These are phyloP conservation scores for Aspergillus funiculosus DNA, from an alignment of 495 filamentous ascomycete species.

Conservation along the genomic window DNA sequence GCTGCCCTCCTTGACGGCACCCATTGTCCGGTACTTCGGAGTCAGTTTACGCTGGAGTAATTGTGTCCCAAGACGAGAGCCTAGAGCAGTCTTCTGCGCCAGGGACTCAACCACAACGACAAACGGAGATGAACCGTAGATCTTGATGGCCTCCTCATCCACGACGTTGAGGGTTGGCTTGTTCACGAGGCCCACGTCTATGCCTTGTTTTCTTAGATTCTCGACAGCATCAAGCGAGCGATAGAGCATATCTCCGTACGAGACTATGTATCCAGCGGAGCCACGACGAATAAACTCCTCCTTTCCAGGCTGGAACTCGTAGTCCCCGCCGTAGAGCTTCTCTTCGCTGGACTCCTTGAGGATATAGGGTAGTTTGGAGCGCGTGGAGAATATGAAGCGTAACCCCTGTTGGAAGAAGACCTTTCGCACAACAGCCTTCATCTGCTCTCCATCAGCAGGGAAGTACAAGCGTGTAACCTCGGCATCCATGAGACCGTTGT, in stretches of 20 bases:
- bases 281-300: slow-evolving; percentile 36
- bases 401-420: slow-evolving; percentile 35
- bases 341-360: slow-evolving; percentile 33
- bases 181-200: slow-evolving; percentile 36
- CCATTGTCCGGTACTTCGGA: slow-evolving; percentile 33
- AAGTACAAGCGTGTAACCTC: slow-evolving; percentile 32
- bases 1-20: slow-evolving; percentile 34
- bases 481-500: slow-evolving; percentile 37
- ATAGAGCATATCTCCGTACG: slow-evolving; percentile 41
- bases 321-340: slow-evolving; percentile 32
- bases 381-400: slow-evolving; percentile 40
- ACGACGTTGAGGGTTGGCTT: slow-evolving; percentile 39
- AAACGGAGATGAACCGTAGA: slow-evolving; percentile 32
- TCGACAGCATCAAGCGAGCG: slow-evolving; percentile 38
- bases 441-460: slow-evolving; percentile 40
- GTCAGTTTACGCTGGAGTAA: slow-evolving; percentile 33
- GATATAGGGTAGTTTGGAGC: slow-evolving; percentile 39
- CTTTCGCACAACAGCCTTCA: slow-evolving; percentile 37
- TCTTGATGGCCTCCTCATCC: slow-evolving; percentile 34
- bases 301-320: slow-evolving; percentile 37
- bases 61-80: slow-evolving; percentile 34
- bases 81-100: slow-evolving; percentile 38
- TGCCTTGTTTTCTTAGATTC: slow-evolving; percentile 28
- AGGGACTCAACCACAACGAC: slow-evolving; percentile 36
- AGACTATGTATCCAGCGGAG: slow-evolving; percentile 33